Base-by-base conservation (phyloP, 2,329 filamentous ascomycete species). In the Diaporthe capsici region DNA sequence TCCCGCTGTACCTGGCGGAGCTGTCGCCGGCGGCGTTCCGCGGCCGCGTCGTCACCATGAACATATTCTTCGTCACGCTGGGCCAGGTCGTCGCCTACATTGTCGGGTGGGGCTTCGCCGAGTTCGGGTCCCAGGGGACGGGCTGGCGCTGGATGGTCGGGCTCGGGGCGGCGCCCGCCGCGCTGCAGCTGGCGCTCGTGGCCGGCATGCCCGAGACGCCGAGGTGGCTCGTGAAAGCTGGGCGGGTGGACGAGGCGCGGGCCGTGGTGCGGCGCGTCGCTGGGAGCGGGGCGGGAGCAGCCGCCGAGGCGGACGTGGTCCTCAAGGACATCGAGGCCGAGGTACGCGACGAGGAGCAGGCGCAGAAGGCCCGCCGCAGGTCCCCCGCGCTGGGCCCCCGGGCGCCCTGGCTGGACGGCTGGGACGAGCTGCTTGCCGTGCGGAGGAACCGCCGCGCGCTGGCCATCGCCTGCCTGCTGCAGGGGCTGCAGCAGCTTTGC, bases 101-200 rank as follows among this genome's bases (percentile, higher is more conserved):
- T 2, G 85, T 95, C 9, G 96, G 96, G 1, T 98, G 94, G 93
- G 83, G 88, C 0, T 93, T 98, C 63, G 89, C 91, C 8, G 88
- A 90, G 74, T 86, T 87, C 75, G 90, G 87, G 0, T 83, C 85
- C 75, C 79, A 82, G 31, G 81, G 81, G 49, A 90, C 88, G 17
- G 95, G 94, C 1, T 98, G 96, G 96, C 88, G 95, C 68, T 97
- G 94, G 92, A 96, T 98, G 90, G 95, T 98, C 0, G 96, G 96
- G 0, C 84, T 98, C 0, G 96, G 96, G 0, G 94, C 94, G 12
- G 77, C 93, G 37, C 96, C 96, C 0, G 96, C 95, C 0, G 83
- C 90, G 0, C 73, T 95, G 4, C 96, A 98, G 82, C 90, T 91
- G 7, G 82, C 88, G 0, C 85, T 97, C 73, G 85, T 98, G 76